A percentile compares a stretch with the other conserved stretches of the same genome.
phyloP scores from a whole-genome alignment of 768 basidiomycete genomes.

The Psilocybe subaeruginosa region DNA sequence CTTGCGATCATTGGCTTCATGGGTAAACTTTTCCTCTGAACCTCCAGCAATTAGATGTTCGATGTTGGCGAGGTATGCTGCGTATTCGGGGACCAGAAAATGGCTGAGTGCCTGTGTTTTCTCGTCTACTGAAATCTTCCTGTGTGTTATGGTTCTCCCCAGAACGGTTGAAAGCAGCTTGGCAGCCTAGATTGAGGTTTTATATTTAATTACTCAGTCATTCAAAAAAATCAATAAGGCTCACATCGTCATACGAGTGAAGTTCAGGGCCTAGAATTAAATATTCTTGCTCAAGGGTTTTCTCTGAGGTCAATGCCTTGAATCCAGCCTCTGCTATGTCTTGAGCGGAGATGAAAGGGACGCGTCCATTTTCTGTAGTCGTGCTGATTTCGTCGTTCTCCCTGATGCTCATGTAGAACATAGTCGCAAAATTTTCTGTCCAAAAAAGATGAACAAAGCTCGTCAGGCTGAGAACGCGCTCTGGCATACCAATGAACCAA shows the following conservation, averaged over 20 bases:
- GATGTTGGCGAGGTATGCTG: slow-evolving; percentile 14
- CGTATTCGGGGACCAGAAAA: slow-evolving; percentile 14
- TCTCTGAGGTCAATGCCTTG: slow-evolving; percentile 19
- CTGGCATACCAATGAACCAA: slow-evolving; percentile 23
- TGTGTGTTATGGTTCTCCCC: slow-evolving; percentile 23
- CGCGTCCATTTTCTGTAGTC: slow-evolving; percentile 17
- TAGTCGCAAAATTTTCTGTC: slow-evolving; percentile 25
- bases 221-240: background rate
- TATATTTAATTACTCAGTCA: background rate
- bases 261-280: slow-evolving; percentile 31
- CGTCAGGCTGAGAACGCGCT: background rate
- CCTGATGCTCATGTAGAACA: slow-evolving; percentile 6
- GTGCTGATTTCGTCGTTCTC: slow-evolving; percentile 20
- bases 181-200: slow-evolving; percentile 13
- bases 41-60: slow-evolving; percentile 25
- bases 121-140: slow-evolving; percentile 12
- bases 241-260: slow-evolving; percentile 28
- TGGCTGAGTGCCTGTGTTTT: background rate
- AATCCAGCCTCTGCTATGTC: background rate
- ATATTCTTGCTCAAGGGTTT: slow-evolving; percentile 12
- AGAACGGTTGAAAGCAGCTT: slow-evolving; percentile 16
- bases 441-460: background rate
- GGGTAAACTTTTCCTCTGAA: slow-evolving; percentile 24
- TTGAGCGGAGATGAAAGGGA: background rate
- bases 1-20: slow-evolving; percentile 14